Evolutionary conservation across 768 basidiomycete genomes (phyloP).

Genomic region (Pisolithus albus): DNA sequence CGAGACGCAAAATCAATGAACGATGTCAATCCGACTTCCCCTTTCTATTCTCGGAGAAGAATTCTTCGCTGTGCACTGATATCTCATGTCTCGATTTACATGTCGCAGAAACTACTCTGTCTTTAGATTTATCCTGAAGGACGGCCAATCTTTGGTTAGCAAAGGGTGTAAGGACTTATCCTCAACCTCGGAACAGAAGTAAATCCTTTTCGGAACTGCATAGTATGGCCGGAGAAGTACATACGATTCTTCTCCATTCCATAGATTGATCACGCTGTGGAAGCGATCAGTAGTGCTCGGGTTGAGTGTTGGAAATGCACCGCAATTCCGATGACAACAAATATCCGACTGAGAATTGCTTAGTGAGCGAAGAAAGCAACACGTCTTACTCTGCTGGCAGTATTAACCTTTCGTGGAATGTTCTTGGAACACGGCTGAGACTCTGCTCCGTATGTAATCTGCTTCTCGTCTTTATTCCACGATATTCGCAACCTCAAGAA

Average conservation of each 20-base stretch:
- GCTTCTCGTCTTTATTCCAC: no score
- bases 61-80: slow-evolving; percentile 22
- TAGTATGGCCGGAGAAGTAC: slow-evolving; percentile 25
- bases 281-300: slow-evolving; percentile 12
- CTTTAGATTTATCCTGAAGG: background rate
- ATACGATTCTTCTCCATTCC: slow-evolving; percentile 18
- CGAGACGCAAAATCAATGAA: slow-evolving; percentile 5
- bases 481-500: slow-evolving; percentile 17
- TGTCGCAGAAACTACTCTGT: slow-evolving; percentile 20
- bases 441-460: no score
- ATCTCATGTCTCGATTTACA: slow-evolving; percentile 23
- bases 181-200: background rate
- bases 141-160: background rate
- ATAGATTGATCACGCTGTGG: slow-evolving; percentile 16
- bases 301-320: no score
- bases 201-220: slow-evolving; percentile 10
- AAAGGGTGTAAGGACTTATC: no score
- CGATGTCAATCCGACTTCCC: slow-evolving; percentile 25
- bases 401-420: no score
- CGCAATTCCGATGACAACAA: no score
- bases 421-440: no score
- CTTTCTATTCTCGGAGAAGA: slow-evolving; percentile 14
- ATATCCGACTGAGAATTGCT: no score
- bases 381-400: no score
- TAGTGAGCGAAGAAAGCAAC: no score